A percentile compares a stretch with the other conserved stretches of the same genome.
These are phyloP conservation scores for Coprinopsis strossmayeri DNA, from an alignment of 768 basidiomycete genomes.

Conservation along the genomic window DNA sequence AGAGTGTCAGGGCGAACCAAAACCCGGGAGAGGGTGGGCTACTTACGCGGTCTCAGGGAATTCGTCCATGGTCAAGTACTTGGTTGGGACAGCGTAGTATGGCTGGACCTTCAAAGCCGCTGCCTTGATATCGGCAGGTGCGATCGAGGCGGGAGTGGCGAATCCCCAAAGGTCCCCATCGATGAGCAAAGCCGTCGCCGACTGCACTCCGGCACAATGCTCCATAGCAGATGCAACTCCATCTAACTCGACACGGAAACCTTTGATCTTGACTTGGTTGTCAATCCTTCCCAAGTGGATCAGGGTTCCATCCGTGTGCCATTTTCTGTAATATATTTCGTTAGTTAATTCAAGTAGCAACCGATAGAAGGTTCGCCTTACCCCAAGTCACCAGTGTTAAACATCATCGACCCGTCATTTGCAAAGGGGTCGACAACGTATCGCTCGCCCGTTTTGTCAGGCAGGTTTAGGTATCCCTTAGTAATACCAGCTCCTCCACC, in stretches of 20 bases:
- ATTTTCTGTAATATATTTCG: slow-evolving; percentile 25
- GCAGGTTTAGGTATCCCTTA: slow-evolving; percentile 50
- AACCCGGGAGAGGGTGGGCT: not conserved
- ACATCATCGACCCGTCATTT: slow-evolving; percentile 47
- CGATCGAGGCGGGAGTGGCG: slow-evolving; percentile 32
- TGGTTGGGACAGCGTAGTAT: slow-evolving; percentile 53
- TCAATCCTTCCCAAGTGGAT: slow-evolving; percentile 56
- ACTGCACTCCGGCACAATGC: slow-evolving; percentile 34
- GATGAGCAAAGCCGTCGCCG: slow-evolving; percentile 45
- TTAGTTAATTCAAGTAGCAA: slow-evolving; percentile 3
- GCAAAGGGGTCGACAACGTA: slow-evolving; percentile 46
- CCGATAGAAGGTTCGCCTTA: slow-evolving; percentile 12
- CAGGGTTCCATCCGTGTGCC: slow-evolving; percentile 45
- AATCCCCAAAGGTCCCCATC: slow-evolving; percentile 52
- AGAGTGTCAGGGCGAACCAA: slow-evolving; percentile 2
- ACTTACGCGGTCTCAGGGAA: slow-evolving; percentile 50
- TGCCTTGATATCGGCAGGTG: slow-evolving; percentile 32
- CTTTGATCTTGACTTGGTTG: slow-evolving; percentile 62
- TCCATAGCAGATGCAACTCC: slow-evolving; percentile 57
- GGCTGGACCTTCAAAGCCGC: slow-evolving; percentile 47
- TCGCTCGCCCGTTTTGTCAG: slow-evolving; percentile 46
- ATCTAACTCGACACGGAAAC: slow-evolving; percentile 59
- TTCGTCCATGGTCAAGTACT: slow-evolving; percentile 33
- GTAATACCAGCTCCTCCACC: slow-evolving; percentile 54
- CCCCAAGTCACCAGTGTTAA: slow-evolving; percentile 58